Base-by-base conservation (phyloP, 257 asterid genomes). In the Lithospermum erythrorhizon region DNA sequence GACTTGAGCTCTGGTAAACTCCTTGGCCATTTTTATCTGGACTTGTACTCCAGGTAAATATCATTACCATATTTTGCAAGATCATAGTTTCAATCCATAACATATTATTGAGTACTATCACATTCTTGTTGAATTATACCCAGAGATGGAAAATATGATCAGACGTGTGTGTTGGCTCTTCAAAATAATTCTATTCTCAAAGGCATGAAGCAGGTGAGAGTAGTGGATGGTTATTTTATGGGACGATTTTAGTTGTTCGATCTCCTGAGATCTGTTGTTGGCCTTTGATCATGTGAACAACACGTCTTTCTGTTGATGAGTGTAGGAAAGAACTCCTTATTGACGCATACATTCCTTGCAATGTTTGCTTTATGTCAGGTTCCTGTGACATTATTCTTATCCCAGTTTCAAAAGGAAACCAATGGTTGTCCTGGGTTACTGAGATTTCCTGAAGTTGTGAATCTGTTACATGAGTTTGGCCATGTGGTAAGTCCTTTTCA, bases 81-180 rank as follows among this genome's bases (percentile, higher is more conserved):
- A 29, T 23, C 53, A 57, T 37, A 47, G 67, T 21, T 52, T 57
- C 52, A 47, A 15, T 18, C 6, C 45, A 29, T 32, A 54, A 2
- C 24, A n/a, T 35, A 21, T 32, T 54, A 35, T 45, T 9, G 37
- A 21, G 58, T 32, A 47, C 61, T 58, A 41, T 55, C 73, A 53
- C 72, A 65, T 54, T 21, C 69, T n/a, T 58, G 21, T 65, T 71
- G 64, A 73, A 21, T 66, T 70, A 58, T 61, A 53, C 74, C 49
- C 82, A 91, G 98, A 88, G 94, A 78, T 61, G 97, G 86, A 52
- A 91, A 91, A 80, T 88, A 84, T 75, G 82, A 85, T 59, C 97
- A 86, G 61, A 88, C 97, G 14, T 91, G 98, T 70, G 95, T 86
- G 22, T 83, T 89, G 68, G 69, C 94, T 76, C 95, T 91, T 67